These are phyloP conservation scores for Monosporascus sp. DNA, from an alignment of 2,329 filamentous ascomycete species.

Conservation along the genomic window DNA sequence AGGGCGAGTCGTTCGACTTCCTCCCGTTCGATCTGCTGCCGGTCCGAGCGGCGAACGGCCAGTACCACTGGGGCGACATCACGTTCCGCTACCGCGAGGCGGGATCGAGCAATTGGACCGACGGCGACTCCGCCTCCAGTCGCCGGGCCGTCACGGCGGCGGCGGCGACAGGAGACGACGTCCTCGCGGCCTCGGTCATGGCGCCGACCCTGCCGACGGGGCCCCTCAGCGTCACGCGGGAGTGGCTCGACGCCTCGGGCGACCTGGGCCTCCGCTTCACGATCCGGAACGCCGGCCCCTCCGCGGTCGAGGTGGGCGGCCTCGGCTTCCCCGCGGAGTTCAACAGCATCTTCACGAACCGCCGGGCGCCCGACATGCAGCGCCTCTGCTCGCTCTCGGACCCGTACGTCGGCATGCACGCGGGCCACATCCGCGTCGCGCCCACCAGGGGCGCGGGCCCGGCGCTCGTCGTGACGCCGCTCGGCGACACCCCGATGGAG, in stretches of 20 bases:
- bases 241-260: conserved; percentile 43
- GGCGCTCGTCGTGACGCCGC: conserved; percentile 49
- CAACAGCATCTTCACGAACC: conserved; percentile 56
- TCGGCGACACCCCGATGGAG: conserved; percentile 44
- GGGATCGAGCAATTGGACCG: conserved; percentile 36
- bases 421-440: conserved; percentile 50
- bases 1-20: conserved; percentile 44
- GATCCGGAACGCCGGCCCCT: conserved; percentile 37
- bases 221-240: conserved; percentile 42
- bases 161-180: conserved; percentile 13
- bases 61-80: conserved; percentile 56
- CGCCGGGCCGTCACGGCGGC: conserved; percentile 31
- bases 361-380: conserved; percentile 42
- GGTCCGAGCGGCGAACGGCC: conserved; percentile 41
- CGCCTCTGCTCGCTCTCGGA: conserved; percentile 50
- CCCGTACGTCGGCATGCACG: conserved; percentile 55
- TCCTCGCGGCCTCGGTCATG: conserved; percentile 36
- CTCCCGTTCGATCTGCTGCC: conserved; percentile 46
- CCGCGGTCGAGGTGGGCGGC: conserved; percentile 46
- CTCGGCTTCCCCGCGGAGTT: conserved; percentile 56
- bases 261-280: conserved; percentile 49
- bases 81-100: conserved; percentile 48
- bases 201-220: conserved; percentile 34
- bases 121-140: conserved; percentile 39
- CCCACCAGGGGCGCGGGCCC: conserved; percentile 48